phyloP scores from a whole-genome alignment of 164 flowering plant genomes.

The Tetracentron sinense region DNA sequence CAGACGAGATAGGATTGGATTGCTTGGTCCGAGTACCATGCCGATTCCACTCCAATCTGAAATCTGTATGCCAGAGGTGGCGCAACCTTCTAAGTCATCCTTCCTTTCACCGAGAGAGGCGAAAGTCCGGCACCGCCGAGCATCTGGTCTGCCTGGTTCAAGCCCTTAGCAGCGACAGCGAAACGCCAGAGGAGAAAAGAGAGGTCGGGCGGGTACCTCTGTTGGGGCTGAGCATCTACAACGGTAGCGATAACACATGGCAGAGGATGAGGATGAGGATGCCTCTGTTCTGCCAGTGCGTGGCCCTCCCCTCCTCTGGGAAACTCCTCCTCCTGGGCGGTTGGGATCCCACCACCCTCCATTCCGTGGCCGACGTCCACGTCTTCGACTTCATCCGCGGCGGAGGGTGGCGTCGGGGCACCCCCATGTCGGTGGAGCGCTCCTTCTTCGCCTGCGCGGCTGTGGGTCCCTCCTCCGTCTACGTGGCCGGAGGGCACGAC shows the following conservation, averaged over 20 bases:
- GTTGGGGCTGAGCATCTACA: constrained; percentile 24
- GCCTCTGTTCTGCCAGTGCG: constrained; percentile 32
- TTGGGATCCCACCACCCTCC: constrained; percentile 31
- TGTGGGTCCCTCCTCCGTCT: constrained; percentile 10
- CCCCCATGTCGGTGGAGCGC: constrained; percentile 23
- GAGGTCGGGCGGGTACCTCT: constrained; percentile 2
- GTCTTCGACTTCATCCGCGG: constrained; percentile 18
- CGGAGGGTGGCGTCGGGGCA: constrained; percentile 21
- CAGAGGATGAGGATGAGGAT: constrained; percentile 14
- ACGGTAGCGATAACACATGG: constrained; percentile 18
- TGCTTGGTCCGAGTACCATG: no score
- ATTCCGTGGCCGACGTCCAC: constrained; percentile 25
- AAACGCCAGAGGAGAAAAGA: background rate
- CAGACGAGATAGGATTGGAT: no score
- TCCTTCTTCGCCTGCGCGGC: constrained; percentile 31
- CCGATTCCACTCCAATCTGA: constrained; percentile 13
- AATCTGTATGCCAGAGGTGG: constrained; percentile 33
- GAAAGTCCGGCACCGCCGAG: constrained; percentile 12
- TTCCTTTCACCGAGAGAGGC: constrained; percentile 16
- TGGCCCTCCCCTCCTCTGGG: constrained; percentile 21
- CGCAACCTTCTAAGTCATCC: constrained; percentile 9
- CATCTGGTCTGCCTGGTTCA: constrained; percentile 40
- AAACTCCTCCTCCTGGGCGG: constrained; percentile 34
- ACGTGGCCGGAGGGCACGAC: constrained; percentile 34
- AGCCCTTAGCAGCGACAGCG: constrained; percentile 11